Percentiles rank a stretch among this genome's conserved stretches.
phyloP scores from a whole-genome alignment of 2,329 filamentous ascomycete genomes.

The Rhinocladiella mackenziei region DNA sequence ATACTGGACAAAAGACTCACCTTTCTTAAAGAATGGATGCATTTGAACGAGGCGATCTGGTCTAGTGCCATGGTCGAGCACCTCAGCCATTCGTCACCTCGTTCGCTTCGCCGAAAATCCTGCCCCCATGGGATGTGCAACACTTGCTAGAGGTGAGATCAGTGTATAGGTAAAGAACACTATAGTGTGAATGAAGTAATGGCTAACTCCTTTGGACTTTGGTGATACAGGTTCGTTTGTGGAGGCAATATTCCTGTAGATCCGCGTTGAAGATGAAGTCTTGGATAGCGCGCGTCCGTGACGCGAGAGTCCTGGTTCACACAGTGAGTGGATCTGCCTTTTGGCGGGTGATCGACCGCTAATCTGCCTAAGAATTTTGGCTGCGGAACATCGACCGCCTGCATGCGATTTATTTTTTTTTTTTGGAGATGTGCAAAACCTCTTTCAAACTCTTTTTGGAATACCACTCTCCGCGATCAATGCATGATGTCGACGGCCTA shows the following conservation, averaged over 20 bases:
- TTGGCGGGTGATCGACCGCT: conserved; percentile 22
- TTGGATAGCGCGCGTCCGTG: conserved; percentile 2
- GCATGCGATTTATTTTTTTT: conserved; percentile 2
- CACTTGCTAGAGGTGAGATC: too few species aligned
- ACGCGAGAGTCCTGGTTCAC: conserved; percentile 15
- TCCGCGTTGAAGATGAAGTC: not conserved
- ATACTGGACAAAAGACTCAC: conserved; percentile 32
- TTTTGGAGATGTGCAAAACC: conserved; percentile 2
- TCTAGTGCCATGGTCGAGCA: conserved; percentile 17
- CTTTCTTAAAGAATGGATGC: conserved; percentile 32
- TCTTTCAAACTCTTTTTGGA: not conserved
- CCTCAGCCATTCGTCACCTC: conserved; percentile 18
- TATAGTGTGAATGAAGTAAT: not conserved
- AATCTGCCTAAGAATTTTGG: conserved; percentile 8
- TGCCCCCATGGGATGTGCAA: too few species aligned
- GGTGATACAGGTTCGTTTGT: too few species aligned
- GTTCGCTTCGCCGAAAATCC: not conserved
- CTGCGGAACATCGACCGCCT: conserved; percentile 1
- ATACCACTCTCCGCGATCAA: not conserved
- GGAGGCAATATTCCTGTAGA: too few species aligned
- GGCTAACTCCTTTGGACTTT: too few species aligned
- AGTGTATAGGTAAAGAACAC: too few species aligned
- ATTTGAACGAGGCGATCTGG: conserved; percentile 12
- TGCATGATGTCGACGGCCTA: not conserved
- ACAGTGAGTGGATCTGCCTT: not conserved